Base-by-base conservation (phyloP, 495 filamentous ascomycete species). In the Aspergillus homomorphus region DNA sequence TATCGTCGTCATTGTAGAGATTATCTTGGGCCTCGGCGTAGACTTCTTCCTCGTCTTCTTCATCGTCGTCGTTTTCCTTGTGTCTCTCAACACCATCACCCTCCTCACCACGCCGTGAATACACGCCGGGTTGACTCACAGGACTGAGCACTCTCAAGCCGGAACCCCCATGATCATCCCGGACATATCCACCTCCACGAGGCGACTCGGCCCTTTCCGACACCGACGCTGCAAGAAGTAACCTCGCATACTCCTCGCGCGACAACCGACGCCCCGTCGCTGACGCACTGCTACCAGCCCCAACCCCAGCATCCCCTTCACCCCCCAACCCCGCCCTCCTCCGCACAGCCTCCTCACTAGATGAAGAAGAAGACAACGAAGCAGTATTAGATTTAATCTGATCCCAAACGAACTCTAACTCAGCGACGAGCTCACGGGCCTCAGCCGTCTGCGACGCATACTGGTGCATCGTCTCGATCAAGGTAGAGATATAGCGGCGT, bases 341-440 rank as follows among this genome's bases (percentile, higher is more conserved):
- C 26, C 3, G 26, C 3, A 28, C 26, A 9, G 26, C 26, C 26
- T 28, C 26, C 26, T 3, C 3, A 3, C 26, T 9, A 28, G 26
- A 26, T 5, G 23, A 19, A 6, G 84, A 82, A 1, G 83, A 82
- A 7, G 82, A 78, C 2, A 84, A 84, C 14, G 86, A 87, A 0
- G 84, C 76, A 22, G 82, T 82, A 64, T 96, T 96, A 54, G 83
- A 88, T 73, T 93, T 94, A 56, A 98, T 89, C 69, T 98, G 95
- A 62, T 96, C 91, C 94, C 94, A 98, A 46, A 98, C 92, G 66
- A 97, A 98, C 73, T 97, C 94, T 18, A 98, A 82, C 71, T 98
- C 95, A n/a, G 85, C 77, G 38, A 98, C 90, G 8, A 98, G 79
- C 70, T 92, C 90, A 44, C 91, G 80, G 2, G 89, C 91, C 71